Conservation (phyloP, 2,329 filamentous ascomycete genomes). For the Fusarium multiceps region DNA sequence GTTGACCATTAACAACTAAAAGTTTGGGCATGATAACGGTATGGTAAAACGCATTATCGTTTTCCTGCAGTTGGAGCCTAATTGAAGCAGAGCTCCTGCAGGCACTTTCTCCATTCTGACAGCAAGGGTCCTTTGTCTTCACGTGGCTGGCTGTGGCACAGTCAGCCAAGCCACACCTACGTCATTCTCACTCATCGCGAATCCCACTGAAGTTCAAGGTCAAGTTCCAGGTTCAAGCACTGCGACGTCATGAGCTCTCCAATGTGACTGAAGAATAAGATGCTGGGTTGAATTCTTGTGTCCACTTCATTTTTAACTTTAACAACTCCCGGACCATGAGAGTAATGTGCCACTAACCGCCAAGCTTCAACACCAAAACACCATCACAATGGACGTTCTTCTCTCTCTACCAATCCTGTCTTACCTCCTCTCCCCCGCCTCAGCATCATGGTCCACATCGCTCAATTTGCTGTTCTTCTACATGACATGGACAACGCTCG, state of each 20-base stretch:
- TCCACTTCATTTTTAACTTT: neutral
- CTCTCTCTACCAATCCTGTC: slow-evolving; percentile 79
- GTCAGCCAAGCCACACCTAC: slow-evolving; percentile 38
- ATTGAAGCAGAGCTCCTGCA: neutral
- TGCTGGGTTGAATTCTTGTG: too few relatives aligned
- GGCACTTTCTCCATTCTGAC: neutral
- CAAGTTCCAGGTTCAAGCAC: slow-evolving; percentile 19
- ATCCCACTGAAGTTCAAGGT: neutral
- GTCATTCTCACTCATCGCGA: slow-evolving; percentile 21
- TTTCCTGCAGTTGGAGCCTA: neutral
- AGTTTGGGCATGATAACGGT: neutral
- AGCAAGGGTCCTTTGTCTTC: neutral
- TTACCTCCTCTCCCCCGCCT: slow-evolving; percentile 70
- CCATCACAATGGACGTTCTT: slow-evolving; percentile 68
- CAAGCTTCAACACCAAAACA: slow-evolving; percentile 6
- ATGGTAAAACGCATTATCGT: neutral
- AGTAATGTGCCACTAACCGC: slow-evolving; percentile 15
- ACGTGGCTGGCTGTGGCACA: slow-evolving; percentile 1
- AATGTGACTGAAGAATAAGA: neutral
- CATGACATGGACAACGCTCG: slow-evolving; percentile 87
- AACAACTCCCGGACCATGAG: neutral
- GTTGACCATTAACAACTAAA: neutral
- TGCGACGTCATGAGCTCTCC: slow-evolving; percentile 10
- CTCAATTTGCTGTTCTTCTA: slow-evolving; percentile 91
- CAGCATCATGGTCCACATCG: slow-evolving; percentile 79